A percentile compares a stretch with the other conserved stretches of the same genome.
These are phyloP conservation scores for Fagopyrum homotropicum DNA, from an alignment of 148 eudicot species.

Conservation along the genomic window DNA sequence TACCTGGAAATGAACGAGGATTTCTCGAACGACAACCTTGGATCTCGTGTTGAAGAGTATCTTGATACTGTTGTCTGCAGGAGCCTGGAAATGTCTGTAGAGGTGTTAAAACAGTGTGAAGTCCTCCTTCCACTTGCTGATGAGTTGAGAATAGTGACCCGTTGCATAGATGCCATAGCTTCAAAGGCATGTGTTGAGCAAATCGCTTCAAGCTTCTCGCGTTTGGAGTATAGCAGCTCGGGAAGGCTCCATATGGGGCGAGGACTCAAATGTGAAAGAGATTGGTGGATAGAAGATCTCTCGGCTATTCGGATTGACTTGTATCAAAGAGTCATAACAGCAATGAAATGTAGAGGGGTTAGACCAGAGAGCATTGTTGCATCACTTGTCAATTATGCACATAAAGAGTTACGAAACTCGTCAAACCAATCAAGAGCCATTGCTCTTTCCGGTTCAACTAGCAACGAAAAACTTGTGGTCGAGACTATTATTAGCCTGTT, in stretches of 20 bases:
- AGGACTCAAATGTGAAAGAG: slow-evolving; percentile 58
- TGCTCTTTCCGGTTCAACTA: background rate
- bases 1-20: slow-evolving; percentile 82
- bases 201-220: slow-evolving; percentile 91
- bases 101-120: slow-evolving; percentile 78
- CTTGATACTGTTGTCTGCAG: slow-evolving; percentile 65
- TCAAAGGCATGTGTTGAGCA: slow-evolving; percentile 90
- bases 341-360: slow-evolving; percentile 93
- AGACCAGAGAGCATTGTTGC: slow-evolving; percentile 87
- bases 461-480: slow-evolving; percentile 48
- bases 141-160: slow-evolving; percentile 59
- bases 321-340: slow-evolving; percentile 65
- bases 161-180: slow-evolving; percentile 80
- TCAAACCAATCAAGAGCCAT: slow-evolving; percentile 34
- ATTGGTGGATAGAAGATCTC: slow-evolving; percentile 95
- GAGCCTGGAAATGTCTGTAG: slow-evolving; percentile 73
- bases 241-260: slow-evolving; percentile 90
- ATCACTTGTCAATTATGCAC: slow-evolving; percentile 71
- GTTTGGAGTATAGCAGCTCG: slow-evolving; percentile 87
- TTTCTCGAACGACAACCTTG: slow-evolving; percentile 66
- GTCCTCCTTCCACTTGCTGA: slow-evolving; percentile 83
- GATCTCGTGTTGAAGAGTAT: slow-evolving; percentile 73
- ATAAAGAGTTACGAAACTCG: slow-evolving; percentile 30
- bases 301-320: slow-evolving; percentile 67
- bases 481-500: slow-evolving; percentile 74